Base-by-base conservation (phyloP, 225 moss, liverwort and hornwort genomes). In the Takakia lepidozioides region DNA sequence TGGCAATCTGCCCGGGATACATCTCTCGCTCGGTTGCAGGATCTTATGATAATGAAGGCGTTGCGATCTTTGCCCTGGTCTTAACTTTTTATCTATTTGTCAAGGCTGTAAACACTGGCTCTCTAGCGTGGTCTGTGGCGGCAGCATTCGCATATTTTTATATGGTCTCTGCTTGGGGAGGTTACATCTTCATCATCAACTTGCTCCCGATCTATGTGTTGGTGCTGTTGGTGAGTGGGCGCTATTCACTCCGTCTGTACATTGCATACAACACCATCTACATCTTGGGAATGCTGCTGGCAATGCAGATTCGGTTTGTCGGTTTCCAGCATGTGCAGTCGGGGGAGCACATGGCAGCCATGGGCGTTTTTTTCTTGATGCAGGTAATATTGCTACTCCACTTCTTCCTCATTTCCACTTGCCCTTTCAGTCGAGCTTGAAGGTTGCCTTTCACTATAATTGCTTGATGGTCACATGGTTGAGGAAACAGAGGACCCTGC, bases 91-190 rank as follows among this genome's bases (percentile, higher is more conserved):
- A 87, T 51, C 65, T 98, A 4, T 98, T 98, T 54, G 87, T 98
- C 45, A 98, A 98, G 63, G 98, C 91, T 10, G 91, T 98, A 46
- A 98, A 98, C 22, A 98, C 91, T 3, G 98, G 98, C 3, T 91
- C 85, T 8, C 58, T 98, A 55, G 80, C 87, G 11, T 98, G 98
- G 98, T 85, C 98, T 13, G 71, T 83, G 5, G 91, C 72, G 2
- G 70, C 91, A n/a, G 91, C 98, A 5, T 87, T 98, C 61, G 82
- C 64, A 17, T 98, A 98, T 49, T 98, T 98, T 61, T 98, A 98
- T 46, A 98, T 98, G 98, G 98, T 98, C 27, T 98, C 98, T 13
- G 98, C 98, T 0, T 98, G 98, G 98, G 98, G 98, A 81, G 98
- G 98, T 10, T 98, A 98, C 26, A 87, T 98, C 39, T 98, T 98